phyloP scores from a whole-genome alignment of 768 basidiomycete species.

The Pulveroboletus sp. region DNA sequence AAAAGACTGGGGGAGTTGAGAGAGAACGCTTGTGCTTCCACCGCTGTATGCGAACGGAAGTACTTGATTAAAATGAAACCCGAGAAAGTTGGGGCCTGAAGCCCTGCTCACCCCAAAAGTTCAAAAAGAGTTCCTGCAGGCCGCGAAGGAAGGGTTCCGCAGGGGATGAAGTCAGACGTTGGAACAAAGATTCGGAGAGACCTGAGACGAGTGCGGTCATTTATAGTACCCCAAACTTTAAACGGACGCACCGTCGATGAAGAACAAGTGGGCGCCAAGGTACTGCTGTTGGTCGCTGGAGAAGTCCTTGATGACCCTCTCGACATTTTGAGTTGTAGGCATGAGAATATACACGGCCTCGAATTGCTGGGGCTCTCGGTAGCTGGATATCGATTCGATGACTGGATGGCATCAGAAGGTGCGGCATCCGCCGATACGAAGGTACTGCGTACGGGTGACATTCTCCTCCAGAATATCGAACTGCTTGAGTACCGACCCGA shows the following conservation, averaged over 20 bases:
- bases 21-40: constrained; percentile 84
- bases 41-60: constrained; percentile 43
- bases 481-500: constrained; percentile 83
- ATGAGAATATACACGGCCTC: constrained; percentile 94
- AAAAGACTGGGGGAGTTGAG: constrained; percentile 73
- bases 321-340: constrained; percentile 91
- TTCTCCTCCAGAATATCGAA: constrained; percentile 95
- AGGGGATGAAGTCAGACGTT: constrained; percentile 66
- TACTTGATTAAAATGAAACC: constrained; percentile 7
- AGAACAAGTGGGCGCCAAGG: constrained; percentile 84
- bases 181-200: constrained; percentile 71
- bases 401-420: constrained; percentile 44
- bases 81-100: background rate
- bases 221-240: background rate
- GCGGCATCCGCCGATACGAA: background rate
- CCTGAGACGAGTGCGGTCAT: constrained; percentile 40
- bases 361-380: constrained; percentile 80
- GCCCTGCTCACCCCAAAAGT: constrained; percentile 79
- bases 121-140: constrained; percentile 84
- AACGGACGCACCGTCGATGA: constrained; percentile 70
- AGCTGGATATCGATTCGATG: constrained; percentile 83
- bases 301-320: constrained; percentile 87
- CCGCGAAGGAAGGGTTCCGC: constrained; percentile 74
- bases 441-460: constrained; percentile 73
- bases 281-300: constrained; percentile 61